Evolutionary conservation across 2,329 filamentous ascomycete species (phyloP).

Genomic region (Stemphylium vesicarium): DNA sequence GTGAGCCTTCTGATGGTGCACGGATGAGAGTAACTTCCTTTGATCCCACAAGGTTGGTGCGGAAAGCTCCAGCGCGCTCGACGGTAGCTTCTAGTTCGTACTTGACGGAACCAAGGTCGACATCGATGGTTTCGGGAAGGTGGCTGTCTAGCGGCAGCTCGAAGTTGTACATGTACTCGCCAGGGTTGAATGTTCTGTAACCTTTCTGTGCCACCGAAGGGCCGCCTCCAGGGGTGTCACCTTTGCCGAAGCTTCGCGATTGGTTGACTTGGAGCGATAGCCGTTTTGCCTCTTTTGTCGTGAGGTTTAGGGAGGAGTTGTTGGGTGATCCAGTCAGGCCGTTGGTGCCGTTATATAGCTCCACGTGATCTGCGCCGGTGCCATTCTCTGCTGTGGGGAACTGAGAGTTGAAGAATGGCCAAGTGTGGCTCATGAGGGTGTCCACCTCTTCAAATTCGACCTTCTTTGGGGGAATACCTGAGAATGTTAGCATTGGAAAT

Average conservation of each 20-base stretch:
- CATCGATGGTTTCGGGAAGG: conserved; percentile 81
- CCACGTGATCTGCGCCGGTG: conserved; percentile 68
- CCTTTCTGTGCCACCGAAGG: conserved; percentile 74
- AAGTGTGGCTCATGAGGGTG: conserved; percentile 83
- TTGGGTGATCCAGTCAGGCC: conserved; percentile 55
- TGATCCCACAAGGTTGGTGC: conserved; percentile 80
- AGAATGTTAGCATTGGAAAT: conserved; percentile 9
- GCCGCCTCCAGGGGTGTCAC: conserved; percentile 65
- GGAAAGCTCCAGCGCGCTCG: conserved; percentile 87
- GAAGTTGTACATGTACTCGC: conserved; percentile 76
- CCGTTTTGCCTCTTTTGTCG: conserved; percentile 64
- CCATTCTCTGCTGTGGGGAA: conserved; percentile 65
- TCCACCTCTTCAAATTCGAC: conserved; percentile 83
- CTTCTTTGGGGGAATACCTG: conserved; percentile 85
- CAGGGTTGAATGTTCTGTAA: conserved; percentile 83
- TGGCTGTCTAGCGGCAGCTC: conserved; percentile 83
- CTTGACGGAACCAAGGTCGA: conserved; percentile 84
- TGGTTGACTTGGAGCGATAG: conserved; percentile 82
- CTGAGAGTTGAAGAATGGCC: conserved; percentile 89
- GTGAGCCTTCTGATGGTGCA: conserved; percentile 82
- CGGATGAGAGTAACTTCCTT: conserved; percentile 86
- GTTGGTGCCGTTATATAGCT: conserved; percentile 57
- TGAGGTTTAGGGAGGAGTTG: conserved; percentile 53
- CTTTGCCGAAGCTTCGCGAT: conserved; percentile 84
- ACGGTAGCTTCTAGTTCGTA: conserved; percentile 87